Percentiles rank a stretch among this genome's conserved stretches.
Evolutionary conservation across 306 rosid species (phyloP).

Genomic region (Pueraria montana): DNA sequence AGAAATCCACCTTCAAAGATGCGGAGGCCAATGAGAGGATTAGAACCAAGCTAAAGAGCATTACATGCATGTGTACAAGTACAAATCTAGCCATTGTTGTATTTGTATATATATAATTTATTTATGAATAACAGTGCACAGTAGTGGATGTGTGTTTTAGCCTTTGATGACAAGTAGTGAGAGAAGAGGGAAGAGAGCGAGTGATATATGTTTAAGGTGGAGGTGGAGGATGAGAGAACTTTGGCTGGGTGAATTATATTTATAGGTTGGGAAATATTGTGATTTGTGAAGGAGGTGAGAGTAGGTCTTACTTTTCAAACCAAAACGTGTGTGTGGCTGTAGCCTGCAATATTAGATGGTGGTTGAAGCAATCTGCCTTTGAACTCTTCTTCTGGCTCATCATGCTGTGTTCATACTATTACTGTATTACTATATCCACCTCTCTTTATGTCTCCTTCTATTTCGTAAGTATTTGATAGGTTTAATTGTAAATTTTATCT

Average conservation of each 20-base stretch:
- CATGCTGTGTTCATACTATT: neutral
- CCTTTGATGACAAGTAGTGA: neutral
- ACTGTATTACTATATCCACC: neutral
- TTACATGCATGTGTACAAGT: neutral
- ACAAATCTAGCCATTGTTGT: neutral
- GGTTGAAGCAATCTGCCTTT: slow-evolving; percentile 42
- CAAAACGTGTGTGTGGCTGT: slow-evolving; percentile 51
- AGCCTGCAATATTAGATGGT: neutral
- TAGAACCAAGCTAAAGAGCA: slow-evolving; percentile 44
- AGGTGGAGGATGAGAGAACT: slow-evolving; percentile 33
- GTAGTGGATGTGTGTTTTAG: neutral
- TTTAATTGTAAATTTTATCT: too few relatives aligned
- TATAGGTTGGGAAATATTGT: slow-evolving; percentile 33
- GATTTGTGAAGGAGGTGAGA: slow-evolving; percentile 37
- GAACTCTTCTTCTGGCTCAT: slow-evolving; percentile 27
- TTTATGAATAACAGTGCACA: neutral
- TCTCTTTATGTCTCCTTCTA: neutral
- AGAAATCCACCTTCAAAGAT: slow-evolving; percentile 49
- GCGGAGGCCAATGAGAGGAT: slow-evolving; percentile 47
- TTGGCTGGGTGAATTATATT: neutral
- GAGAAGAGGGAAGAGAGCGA: neutral
- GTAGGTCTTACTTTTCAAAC: slow-evolving; percentile 47
- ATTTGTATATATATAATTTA: too few relatives aligned
- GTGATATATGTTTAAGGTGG: neutral
- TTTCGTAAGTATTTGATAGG: neutral